Percentiles rank a stretch among this genome's conserved stretches.
These are phyloP conservation scores for Plasmodium vivax DNA, from an alignment of 169 alveolate species.

Conservation along the genomic window DNA sequence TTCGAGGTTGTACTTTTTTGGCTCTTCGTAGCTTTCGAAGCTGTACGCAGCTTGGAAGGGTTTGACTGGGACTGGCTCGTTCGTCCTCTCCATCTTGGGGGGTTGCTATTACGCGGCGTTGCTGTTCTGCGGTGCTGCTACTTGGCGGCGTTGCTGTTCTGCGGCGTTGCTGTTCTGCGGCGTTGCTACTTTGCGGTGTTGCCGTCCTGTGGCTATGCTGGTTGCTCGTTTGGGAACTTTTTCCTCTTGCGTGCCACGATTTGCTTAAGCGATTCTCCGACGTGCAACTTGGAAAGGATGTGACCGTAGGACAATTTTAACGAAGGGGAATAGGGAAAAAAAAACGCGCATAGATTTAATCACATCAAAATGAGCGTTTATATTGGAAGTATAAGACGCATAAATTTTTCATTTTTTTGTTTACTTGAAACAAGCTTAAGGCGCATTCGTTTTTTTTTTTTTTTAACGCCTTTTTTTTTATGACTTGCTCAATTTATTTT, in stretches of 20 bases:
- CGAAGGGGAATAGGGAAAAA: not conserved
- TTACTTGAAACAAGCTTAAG: not conserved
- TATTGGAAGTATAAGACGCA: not conserved
- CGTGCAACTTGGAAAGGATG: not conserved
- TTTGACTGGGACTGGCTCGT: not conserved
- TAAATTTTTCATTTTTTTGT: not conserved
- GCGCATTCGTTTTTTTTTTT: not conserved
- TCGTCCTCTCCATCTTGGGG: not conserved
- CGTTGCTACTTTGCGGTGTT: not conserved
- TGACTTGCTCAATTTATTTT: not conserved
- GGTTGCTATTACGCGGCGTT: not conserved
- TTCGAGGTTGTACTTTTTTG: conserved; percentile 17
- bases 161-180: too few relatives aligned
- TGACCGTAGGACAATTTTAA: not conserved
- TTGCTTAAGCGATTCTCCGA: not conserved
- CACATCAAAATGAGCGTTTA: not conserved
- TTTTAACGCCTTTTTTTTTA: conserved; percentile 9
- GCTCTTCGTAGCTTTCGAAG: conserved; percentile 26
- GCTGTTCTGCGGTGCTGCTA: too few relatives aligned
- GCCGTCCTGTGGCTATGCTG: not conserved
- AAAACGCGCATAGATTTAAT: not conserved
- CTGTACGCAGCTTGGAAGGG: conserved; percentile 54
- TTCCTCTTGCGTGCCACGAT: not conserved
- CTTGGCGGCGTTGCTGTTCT: too few relatives aligned
- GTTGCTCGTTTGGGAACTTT: not conserved